Base-by-base conservation (phyloP, 257 asterid species). In the Solanum sejunctum region DNA sequence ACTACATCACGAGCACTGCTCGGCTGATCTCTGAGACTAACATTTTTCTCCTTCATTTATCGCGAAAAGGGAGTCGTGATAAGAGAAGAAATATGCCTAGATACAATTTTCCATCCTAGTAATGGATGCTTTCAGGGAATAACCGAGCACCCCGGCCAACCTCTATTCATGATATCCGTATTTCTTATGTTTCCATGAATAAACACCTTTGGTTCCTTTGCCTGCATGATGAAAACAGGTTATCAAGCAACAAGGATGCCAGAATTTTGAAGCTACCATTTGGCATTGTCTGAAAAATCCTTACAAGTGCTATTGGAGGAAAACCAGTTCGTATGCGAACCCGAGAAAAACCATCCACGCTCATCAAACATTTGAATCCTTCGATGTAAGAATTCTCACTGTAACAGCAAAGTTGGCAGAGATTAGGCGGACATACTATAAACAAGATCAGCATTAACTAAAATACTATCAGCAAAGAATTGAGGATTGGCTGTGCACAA, bases 271-370 rank as follows among this genome's bases (percentile, higher is more conserved):
- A 32, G 57, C 56, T 18, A 83, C 18, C 18, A 52, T 51, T 49
- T 64, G 78, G 32, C 41, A 16, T 26, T 15, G 61, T 75, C 84
- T 72, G 20, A 26, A 78, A 63, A 60, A 61, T 54, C 83, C 87
- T 71, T 89, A 96, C 98, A 93, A 93, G 90, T n/a, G 89, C 89
- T 80, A 94, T 60, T 75, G 95, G 95, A 87, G 98, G 99, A 86
- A 91, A 90, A 75, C 93, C 94, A 77, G 23, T 73, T 86, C 20
- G 89, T 67, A 92, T 89, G 86, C 56, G 93, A 88, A 69, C 71
- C 82, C 93, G 91, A 18, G 98, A 91, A 86, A 94, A 94, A 15
- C 97, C 99, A 84, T 91, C 86, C 41, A 84, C 80, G 79, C 91
- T 89, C 88, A 89, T 89, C 72, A 96, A 91, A 90, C 99, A 96